These are phyloP conservation scores for Solanum pinnatisectum DNA, from an alignment of 257 asterid species.

Conservation along the genomic window DNA sequence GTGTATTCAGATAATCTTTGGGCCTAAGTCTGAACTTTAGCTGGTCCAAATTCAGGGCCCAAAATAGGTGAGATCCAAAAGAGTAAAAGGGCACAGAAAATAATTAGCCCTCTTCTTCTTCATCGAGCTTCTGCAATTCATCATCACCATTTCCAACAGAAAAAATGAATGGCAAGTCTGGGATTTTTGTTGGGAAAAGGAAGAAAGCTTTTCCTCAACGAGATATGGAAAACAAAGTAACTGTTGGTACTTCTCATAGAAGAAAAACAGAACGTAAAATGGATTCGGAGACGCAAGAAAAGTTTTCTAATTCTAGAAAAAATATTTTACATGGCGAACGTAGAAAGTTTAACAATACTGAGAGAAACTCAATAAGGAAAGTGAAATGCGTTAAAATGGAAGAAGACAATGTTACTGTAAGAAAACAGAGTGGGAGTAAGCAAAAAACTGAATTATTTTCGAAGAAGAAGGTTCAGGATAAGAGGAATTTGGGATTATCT, in stretches of 20 bases:
- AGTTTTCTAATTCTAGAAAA: constrained; percentile 5
- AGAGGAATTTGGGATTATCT: constrained; percentile 17
- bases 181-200: constrained; percentile 32
- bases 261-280: not conserved
- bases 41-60: not conserved
- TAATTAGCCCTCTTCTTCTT: not conserved
- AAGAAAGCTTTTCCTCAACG: constrained; percentile 37
- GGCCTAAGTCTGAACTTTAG: not conserved
- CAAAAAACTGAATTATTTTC: constrained; percentile 13
- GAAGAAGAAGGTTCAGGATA: constrained; percentile 30
- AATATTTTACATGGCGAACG: constrained; percentile 5
- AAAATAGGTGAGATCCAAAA: not conserved
- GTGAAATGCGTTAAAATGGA: not conserved
- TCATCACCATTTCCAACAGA: not conserved
- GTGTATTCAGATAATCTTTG: not conserved
- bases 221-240: constrained; percentile 6
- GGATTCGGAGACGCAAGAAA: constrained; percentile 22
- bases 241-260: constrained; percentile 2
- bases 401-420: constrained; percentile 5
- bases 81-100: not conserved
- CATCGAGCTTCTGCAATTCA: not conserved
- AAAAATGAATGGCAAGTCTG: not conserved
- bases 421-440: constrained; percentile 18
- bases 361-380: constrained; percentile 15
- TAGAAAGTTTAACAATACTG: constrained; percentile 18